phyloP scores from a whole-genome alignment of 1,139 yeast species.

The Nematodospora anomalae region DNA sequence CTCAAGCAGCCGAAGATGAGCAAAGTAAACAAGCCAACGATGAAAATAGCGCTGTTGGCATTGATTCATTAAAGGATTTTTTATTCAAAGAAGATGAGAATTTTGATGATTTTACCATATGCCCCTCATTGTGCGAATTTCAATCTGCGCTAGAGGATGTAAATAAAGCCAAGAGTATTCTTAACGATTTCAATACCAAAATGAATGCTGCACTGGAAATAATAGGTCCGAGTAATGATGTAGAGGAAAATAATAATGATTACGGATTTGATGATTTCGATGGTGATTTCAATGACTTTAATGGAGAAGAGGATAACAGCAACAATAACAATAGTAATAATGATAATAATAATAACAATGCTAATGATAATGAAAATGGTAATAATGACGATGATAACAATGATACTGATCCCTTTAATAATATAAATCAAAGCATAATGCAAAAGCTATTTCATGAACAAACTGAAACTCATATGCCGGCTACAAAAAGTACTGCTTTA shows the following conservation, averaged over 20 bases:
- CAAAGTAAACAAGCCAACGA: slow-evolving; percentile 11
- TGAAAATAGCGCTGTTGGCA: slow-evolving; percentile 18
- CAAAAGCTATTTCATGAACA: slow-evolving; percentile 24
- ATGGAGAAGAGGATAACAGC: slow-evolving; percentile 21
- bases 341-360: too few relatives aligned
- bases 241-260: slow-evolving; percentile 15
- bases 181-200: slow-evolving; percentile 47
- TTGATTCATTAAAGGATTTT: slow-evolving; percentile 24
- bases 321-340: slow-evolving; percentile 18
- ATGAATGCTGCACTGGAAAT: slow-evolving; percentile 18
- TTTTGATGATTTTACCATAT: slow-evolving; percentile 46
- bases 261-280: slow-evolving; percentile 28
- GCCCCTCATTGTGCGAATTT: slow-evolving; percentile 64
- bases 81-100: slow-evolving; percentile 30
- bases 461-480: slow-evolving; percentile 17
- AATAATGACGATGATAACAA: slow-evolving; percentile 18
- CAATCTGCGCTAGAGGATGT: slow-evolving; percentile 59
- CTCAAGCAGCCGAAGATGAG: slow-evolving; percentile 14
- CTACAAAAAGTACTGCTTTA: slow-evolving; percentile 31
- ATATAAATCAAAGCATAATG: slow-evolving; percentile 25
- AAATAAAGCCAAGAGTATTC: slow-evolving; percentile 52
- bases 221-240: slow-evolving; percentile 12
- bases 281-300: slow-evolving; percentile 11
- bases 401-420: slow-evolving; percentile 22
- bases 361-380: slow-evolving; percentile 15